Base-by-base conservation (phyloP, 1,139 yeast genomes). In the Hanseniaspora gamundiae region DNA sequence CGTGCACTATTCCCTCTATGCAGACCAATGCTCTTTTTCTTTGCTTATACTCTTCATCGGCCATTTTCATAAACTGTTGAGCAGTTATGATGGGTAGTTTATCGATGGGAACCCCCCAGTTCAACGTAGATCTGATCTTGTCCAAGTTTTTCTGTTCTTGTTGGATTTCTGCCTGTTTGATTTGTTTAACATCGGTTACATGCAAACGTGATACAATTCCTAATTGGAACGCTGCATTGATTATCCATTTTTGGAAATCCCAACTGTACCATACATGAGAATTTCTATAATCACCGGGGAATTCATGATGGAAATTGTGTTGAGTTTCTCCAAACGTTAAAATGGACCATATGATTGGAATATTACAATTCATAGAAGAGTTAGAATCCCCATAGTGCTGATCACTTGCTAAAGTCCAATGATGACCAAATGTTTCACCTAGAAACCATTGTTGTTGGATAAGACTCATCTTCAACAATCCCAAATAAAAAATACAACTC, bases 101-200 rank as follows among this genome's bases (percentile, higher is more conserved):
- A 35, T 80, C 79, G 39, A 80, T 76, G 2, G 87, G 83, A 0
- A 83, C 78, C 2, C 88, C 88, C 88, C 88, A 80, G 54, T 78
- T 78, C 40, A 80, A 64, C 51, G 74, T 76, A n/a, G 79, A 70
- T 49, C 78, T 67, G 51, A 74, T 70, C 46, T 73, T 65, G 54
- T 80, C 83, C 24, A 80, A 61, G 9, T 74, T 61, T 49, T 71
- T 70, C 53, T 80, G 88, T 50, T 75, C 78, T 52, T 79, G 85
- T 54, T 80, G 86, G 28, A 80, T 66, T 29, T 65, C 57, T 35
- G 79, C 66, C 54, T 78, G 82, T 29, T 68, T 67, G 2, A 80
- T 73, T 17, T 77, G 68, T 36, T 73, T 70, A 30, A 58, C 61
- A 47, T 52, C 75, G 60, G 57, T 77, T 57, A 38, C 61, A 53